Evolutionary conservation across 768 basidiomycete species (phyloP), one percentile per base, ranked within the genome.

Genomic region (Pleurotus platypus): DNA sequence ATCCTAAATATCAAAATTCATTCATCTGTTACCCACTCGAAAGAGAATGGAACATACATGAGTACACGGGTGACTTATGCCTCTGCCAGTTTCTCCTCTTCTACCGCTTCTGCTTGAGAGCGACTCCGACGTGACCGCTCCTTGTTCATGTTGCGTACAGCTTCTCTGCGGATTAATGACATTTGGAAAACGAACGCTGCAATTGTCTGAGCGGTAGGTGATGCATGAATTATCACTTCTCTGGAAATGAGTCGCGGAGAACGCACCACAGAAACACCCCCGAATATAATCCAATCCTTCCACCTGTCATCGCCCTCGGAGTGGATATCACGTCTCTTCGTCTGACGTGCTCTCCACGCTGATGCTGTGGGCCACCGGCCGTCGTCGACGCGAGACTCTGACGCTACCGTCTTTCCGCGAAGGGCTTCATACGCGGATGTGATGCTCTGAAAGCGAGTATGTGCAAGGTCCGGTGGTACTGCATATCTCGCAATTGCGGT

Each of bases 361-460:
- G 53, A 57, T 48, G 56, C 56, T 45, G 46, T 37, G 57, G 61
- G 43, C 46, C 62, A 27, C 35, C 65, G 51, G 24, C 55, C 48
- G 5, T 62, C 57, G 37, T n/a, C 55, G 61, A 11, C 56, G 11
- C 46, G 40, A 5, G 62, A 63, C 5, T 64, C 61, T 46, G 66
- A 53, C 16, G 51, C 68, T 0, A 61, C 30, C 18, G 65, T 60
- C 51, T 66, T 74, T 4, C 78, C 79, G 2, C 78, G 71, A 2
- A 88, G 74, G 16, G 71, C 62, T 39, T 86, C 83, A 60, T 91
- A 92, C 2, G 90, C 85, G 6, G 77, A 72, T 6, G 80, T 78
- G 49, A 91, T 82, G 42, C 80, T 72, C 56, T 85, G 86, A 62
- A 91, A 92, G 2, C 82, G 80, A 5, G 75, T 71, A 57, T 85